Conservation (phyloP, 495 filamentous ascomycete species). For the Aspergillus indologenus region DNA sequence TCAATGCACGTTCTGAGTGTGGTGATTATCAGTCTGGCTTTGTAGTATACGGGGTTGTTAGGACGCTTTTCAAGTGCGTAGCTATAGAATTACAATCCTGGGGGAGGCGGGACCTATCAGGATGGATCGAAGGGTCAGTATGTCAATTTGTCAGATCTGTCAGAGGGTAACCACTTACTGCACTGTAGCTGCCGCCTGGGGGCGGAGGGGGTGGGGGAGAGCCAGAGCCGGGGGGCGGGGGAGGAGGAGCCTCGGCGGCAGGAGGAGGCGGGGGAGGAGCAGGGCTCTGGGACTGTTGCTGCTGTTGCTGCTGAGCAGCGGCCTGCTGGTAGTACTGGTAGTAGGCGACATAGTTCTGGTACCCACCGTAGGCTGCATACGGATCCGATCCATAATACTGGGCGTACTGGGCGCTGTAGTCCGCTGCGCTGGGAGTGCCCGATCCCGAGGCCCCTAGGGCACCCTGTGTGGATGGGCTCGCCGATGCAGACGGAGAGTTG, state of each 20-base stretch:
- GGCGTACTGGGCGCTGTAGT: slow-evolving; percentile 79
- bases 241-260: slow-evolving; percentile 61
- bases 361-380: slow-evolving; percentile 90
- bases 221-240: slow-evolving; percentile 57
- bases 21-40: not conserved
- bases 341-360: slow-evolving; percentile 65
- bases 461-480: slow-evolving; percentile 32
- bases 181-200: slow-evolving; percentile 61
- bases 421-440: slow-evolving; percentile 41
- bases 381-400: slow-evolving; percentile 82
- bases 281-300: slow-evolving; percentile 39
- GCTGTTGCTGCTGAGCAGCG: slow-evolving; percentile 49
- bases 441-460: slow-evolving; percentile 37
- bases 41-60: not conserved
- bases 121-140: not conserved
- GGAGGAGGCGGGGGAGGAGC: slow-evolving; percentile 62
- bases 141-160: not conserved
- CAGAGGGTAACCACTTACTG: slow-evolving; percentile 45
- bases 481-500: slow-evolving; percentile 39
- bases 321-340: slow-evolving; percentile 70
- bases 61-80: not conserved
- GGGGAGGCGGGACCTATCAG: slow-evolving; percentile 49
- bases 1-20: not conserved
- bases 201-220: slow-evolving; percentile 69
- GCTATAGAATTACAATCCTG: slow-evolving; percentile 39